These are phyloP conservation scores for Cystobasidiaceae sp. DNA, from an alignment of 1,284 basidiomycete genomes.

Conservation along the genomic window DNA sequence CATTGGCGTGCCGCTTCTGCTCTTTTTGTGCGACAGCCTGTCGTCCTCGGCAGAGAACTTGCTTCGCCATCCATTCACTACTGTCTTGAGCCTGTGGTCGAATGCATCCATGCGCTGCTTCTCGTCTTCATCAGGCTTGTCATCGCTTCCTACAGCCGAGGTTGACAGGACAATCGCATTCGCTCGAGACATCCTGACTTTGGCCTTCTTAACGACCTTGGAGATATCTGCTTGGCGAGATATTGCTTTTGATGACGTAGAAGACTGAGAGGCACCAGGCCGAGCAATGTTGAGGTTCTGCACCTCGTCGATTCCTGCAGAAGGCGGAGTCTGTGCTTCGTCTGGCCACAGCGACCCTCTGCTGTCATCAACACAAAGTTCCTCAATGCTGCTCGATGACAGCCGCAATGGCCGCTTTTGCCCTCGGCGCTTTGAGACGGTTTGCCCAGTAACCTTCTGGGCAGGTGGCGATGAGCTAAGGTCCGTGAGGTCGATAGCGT, in stretches of 20 bases:
- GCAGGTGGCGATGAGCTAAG: not conserved
- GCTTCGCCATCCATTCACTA: constrained; percentile 11
- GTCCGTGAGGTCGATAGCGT: not conserved
- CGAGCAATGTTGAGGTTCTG: no score
- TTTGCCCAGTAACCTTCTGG: not conserved
- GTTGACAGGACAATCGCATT: no score
- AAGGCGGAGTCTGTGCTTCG: not conserved
- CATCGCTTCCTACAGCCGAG: not conserved
- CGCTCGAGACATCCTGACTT: no score
- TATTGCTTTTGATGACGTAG: no score
- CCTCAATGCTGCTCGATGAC: no score
- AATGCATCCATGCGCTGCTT: not conserved
- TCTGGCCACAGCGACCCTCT: not conserved
- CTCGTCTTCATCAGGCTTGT: not conserved
- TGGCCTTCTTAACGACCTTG: no score
- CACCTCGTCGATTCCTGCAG: not conserved
- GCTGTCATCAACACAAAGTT: no score
- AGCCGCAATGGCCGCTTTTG: not conserved
- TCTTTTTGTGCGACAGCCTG: not conserved
- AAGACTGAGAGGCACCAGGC: no score
- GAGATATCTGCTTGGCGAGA: no score
- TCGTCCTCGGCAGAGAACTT: constrained; percentile 1
- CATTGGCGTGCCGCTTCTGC: not conserved
- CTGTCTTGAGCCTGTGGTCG: constrained; percentile 5
- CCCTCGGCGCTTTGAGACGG: not conserved